These are phyloP conservation scores for Alternaria viburni DNA, from an alignment of 2,329 filamentous ascomycete species.

Conservation along the genomic window DNA sequence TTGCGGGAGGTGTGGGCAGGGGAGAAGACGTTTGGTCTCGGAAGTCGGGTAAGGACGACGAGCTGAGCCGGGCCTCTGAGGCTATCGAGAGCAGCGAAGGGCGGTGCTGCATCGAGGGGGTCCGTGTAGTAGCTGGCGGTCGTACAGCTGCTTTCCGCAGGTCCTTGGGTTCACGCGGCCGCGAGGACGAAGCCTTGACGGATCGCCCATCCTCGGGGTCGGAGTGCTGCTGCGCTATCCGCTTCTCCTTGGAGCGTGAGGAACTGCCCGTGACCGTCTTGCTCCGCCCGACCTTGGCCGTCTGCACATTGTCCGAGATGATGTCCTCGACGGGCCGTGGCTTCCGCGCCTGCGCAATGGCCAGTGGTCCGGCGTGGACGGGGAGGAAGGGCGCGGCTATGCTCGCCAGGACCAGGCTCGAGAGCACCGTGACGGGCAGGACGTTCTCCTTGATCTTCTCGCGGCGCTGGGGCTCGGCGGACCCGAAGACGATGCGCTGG, in stretches of 20 bases:
- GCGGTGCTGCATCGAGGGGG: conserved; percentile 45
- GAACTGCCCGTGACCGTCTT: conserved; percentile 67
- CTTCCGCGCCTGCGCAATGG: conserved; percentile 80
- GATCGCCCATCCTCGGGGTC: conserved; percentile 45
- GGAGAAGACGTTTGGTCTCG: conserved; percentile 56
- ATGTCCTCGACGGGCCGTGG: conserved; percentile 69
- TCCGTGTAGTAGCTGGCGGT: conserved; percentile 25
- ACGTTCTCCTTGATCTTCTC: conserved; percentile 84
- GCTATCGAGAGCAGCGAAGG: conserved; percentile 61
- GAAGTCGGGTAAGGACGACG: conserved; percentile 70
- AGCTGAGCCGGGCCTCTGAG: conserved; percentile 69
- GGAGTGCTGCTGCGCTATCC: conserved; percentile 43
- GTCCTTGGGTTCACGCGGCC: conserved; percentile 35
- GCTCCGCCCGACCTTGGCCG: conserved; percentile 68
- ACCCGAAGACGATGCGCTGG: conserved; percentile 84
- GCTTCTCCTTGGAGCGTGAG: conserved; percentile 53
- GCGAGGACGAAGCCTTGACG: conserved; percentile 48
- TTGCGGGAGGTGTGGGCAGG: conserved; percentile 48
- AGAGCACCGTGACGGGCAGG: conserved; percentile 78
- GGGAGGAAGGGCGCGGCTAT: conserved; percentile 77
- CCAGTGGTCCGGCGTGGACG: conserved; percentile 79
- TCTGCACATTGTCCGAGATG: conserved; percentile 64
- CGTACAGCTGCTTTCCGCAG: conserved; percentile 36
- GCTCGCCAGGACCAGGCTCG: conserved; percentile 79
- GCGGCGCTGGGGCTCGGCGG: conserved; percentile 69